phyloP scores from a whole-genome alignment of 1,284 basidiomycete species.

The Ustilago trichophora region DNA sequence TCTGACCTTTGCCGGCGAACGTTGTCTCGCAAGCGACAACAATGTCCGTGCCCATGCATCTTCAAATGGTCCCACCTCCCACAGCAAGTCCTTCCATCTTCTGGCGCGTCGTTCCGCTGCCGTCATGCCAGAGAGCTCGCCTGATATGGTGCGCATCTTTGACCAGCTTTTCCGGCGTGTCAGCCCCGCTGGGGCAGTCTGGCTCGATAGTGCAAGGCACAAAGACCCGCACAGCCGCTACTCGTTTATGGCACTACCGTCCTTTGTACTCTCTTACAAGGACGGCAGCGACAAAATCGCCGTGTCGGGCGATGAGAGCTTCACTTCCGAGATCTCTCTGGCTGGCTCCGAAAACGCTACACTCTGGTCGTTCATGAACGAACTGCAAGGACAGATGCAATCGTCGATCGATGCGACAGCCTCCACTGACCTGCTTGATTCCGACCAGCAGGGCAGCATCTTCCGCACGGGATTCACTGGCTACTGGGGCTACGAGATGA shows the following conservation, averaged over 20 bases:
- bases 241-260: slow-evolving; percentile 60
- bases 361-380: slow-evolving; percentile 56
- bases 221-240: slow-evolving; percentile 44
- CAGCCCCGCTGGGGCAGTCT: slow-evolving; percentile 68
- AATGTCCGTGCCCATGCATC: background rate
- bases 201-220: slow-evolving; percentile 69
- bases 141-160: slow-evolving; percentile 66
- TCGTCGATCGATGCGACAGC: slow-evolving; percentile 5
- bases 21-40: slow-evolving; percentile 18
- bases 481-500: slow-evolving; percentile 72
- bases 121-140: slow-evolving; percentile 31
- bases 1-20: slow-evolving; percentile 25
- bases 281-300: slow-evolving; percentile 6
- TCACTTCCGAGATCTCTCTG: background rate
- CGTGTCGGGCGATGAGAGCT: slow-evolving; percentile 12
- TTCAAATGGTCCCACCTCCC: no score
- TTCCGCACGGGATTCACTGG: slow-evolving; percentile 70
- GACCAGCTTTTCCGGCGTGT: slow-evolving; percentile 63
- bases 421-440: background rate
- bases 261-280: slow-evolving; percentile 57
- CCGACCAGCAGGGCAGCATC: slow-evolving; percentile 47
- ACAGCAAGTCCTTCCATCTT: background rate
- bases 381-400: slow-evolving; percentile 46
- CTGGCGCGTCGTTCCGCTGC: slow-evolving; percentile 6
- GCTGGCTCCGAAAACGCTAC: slow-evolving; percentile 3